phyloP scores from a whole-genome alignment of 2,329 filamentous ascomycete species.

The Lecanicillium sp. region DNA sequence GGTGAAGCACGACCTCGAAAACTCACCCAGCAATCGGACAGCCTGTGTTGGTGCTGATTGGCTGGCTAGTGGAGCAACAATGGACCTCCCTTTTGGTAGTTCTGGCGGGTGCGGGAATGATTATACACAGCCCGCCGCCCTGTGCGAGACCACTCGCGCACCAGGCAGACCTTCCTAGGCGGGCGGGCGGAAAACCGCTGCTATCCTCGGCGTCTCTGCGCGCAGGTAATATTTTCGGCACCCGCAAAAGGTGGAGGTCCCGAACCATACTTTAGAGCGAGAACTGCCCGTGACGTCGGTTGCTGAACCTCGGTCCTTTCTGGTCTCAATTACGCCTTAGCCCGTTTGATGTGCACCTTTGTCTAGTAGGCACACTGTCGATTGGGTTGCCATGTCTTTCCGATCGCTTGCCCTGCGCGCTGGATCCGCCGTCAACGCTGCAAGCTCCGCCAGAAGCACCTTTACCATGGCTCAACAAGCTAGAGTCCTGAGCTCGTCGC shows the following conservation, averaged over 20 bases:
- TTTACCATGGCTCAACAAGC: slow-evolving; percentile 71
- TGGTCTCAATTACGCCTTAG: background rate
- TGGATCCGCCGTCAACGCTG: slow-evolving; percentile 39
- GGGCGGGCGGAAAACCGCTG: slow-evolving; percentile 7
- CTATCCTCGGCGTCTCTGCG: slow-evolving; percentile 13
- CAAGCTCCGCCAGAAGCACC: slow-evolving; percentile 31
- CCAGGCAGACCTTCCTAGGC: background rate
- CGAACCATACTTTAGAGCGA: too few relatives aligned
- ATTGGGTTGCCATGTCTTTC: slow-evolving; percentile 40
- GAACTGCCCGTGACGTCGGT: too few relatives aligned
- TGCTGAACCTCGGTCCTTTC: slow-evolving; percentile 4
- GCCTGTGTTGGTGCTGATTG: slow-evolving; percentile 2
- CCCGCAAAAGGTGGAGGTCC: slow-evolving; percentile 2
- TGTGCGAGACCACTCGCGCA: too few relatives aligned
- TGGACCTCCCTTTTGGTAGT: too few relatives aligned
- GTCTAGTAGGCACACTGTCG: background rate
- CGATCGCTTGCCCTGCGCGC: slow-evolving; percentile 44
- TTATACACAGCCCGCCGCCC: too few relatives aligned
- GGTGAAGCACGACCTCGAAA: slow-evolving; percentile 7
- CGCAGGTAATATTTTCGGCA: slow-evolving; percentile 16
- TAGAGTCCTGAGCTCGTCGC: slow-evolving; percentile 57
- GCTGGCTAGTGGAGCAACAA: background rate
- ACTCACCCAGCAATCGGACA: slow-evolving; percentile 5
- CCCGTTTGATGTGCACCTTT: slow-evolving; percentile 2
- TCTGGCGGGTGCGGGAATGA: too few relatives aligned